These are phyloP conservation scores for Naganishia liquefaciens DNA, from an alignment of 1,284 basidiomycete genomes.

Conservation along the genomic window DNA sequence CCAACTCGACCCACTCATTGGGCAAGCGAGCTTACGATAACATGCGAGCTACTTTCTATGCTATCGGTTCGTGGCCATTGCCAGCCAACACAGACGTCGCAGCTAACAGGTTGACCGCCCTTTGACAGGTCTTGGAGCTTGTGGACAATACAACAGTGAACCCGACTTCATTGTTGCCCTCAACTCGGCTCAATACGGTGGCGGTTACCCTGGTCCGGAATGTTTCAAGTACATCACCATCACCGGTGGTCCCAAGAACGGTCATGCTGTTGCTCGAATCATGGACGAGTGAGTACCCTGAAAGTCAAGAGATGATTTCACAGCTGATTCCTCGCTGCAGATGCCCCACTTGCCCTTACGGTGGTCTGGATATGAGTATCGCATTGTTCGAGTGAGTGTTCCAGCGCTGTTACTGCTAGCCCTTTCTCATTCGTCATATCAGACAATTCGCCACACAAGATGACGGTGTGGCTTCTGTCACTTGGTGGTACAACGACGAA, in stretches of 20 bases:
- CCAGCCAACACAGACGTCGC: no score
- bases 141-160: conserved; percentile 32
- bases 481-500: conserved; percentile 35
- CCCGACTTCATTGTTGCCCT: conserved; percentile 34
- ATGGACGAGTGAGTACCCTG: conserved; percentile 51
- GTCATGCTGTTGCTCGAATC: conserved; percentile 53
- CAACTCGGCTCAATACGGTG: conserved; percentile 42
- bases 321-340: conserved; percentile 9
- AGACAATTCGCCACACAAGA: conserved; percentile 32
- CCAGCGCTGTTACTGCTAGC: neutral
- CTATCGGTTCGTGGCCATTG: conserved; percentile 16
- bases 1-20: conserved; percentile 15
- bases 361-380: conserved; percentile 34
- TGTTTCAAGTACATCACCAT: conserved; percentile 61
- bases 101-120: neutral
- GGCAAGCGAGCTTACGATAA: conserved; percentile 31
- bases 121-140: conserved; percentile 31
- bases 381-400: conserved; percentile 29
- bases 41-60: conserved; percentile 38
- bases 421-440: neutral
- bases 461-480: conserved; percentile 31
- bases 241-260: conserved; percentile 57
- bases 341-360: conserved; percentile 33
- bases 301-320: neutral
- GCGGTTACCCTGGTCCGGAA: conserved; percentile 51